Conservation (phyloP, 2,329 filamentous ascomycete genomes). For the Fusarium begoniae region DNA sequence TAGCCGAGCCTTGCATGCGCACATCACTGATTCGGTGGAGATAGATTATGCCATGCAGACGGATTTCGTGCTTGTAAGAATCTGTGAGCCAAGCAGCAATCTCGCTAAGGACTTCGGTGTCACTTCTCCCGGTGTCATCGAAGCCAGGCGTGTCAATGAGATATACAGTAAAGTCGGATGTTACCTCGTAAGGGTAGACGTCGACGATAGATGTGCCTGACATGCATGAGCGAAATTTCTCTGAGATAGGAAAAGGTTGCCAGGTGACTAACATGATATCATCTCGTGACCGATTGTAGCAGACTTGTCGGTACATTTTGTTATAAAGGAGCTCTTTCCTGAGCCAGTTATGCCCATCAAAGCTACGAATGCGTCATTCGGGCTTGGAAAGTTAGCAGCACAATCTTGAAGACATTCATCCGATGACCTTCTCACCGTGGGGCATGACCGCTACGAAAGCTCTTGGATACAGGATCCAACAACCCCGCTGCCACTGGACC, state of each 20-base stretch:
- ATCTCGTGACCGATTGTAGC: not conserved
- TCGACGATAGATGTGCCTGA: not conserved
- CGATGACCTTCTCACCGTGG: not conserved
- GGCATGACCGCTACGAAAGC: not conserved
- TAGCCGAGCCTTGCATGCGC: not conserved
- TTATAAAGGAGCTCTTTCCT: not conserved
- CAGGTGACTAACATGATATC: not conserved
- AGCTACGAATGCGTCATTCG: not conserved
- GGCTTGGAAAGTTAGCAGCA: rapidly evolving
- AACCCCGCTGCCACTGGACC: not conserved
- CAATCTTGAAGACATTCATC: not conserved
- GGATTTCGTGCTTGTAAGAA: not conserved
- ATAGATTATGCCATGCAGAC: not conserved
- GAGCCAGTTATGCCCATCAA: not conserved
- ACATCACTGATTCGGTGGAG: not conserved
- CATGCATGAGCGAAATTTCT: not conserved
- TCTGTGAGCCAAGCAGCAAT: not conserved
- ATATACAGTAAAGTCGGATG: not conserved
- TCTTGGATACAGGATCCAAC: not conserved
- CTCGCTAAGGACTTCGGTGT: not conserved
- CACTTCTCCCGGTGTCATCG: not conserved
- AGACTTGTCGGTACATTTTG: not conserved
- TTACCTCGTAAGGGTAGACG: not conserved
- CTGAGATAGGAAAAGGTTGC: rapidly evolving
- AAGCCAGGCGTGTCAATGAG: not conserved